A percentile compares a stretch with the other conserved stretches of the same genome.
Evolutionary conservation across 805 yeast species (phyloP).

Genomic region (Saturnispora dispora): DNA sequence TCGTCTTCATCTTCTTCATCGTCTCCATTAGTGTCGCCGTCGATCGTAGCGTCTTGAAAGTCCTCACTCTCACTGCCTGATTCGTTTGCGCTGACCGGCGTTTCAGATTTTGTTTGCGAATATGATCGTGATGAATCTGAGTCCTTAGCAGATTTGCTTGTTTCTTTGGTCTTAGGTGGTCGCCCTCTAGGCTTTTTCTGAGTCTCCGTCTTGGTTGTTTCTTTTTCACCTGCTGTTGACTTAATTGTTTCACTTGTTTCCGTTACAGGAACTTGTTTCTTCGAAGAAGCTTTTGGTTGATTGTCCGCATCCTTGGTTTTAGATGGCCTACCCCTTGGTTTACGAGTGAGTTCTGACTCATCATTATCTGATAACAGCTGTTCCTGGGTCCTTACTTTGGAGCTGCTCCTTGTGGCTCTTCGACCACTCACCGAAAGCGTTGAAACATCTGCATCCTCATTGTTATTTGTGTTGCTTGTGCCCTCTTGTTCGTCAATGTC

Average conservation of each 20-base stretch:
- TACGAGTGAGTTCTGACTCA: background rate
- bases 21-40: background rate
- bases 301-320: background rate
- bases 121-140: background rate
- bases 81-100: background rate
- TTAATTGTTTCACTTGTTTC: background rate
- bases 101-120: background rate
- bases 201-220: background rate
- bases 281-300: background rate
- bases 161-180: background rate
- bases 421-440: background rate
- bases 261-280: background rate
- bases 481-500: conserved; percentile 1
- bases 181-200: conserved; percentile 5
- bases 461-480: background rate
- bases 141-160: background rate
- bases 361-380: background rate
- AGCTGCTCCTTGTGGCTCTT: conserved; percentile 3
- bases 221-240: background rate
- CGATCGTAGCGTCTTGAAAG: background rate
- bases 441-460: background rate
- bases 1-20: background rate
- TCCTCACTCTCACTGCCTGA: conserved; percentile 4
- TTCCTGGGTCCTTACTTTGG: background rate
- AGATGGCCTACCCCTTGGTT: background rate